Evolutionary conservation across 805 yeast species (phyloP), one percentile per base, ranked within the genome.

Genomic region (Candida taoyuanica): DNA sequence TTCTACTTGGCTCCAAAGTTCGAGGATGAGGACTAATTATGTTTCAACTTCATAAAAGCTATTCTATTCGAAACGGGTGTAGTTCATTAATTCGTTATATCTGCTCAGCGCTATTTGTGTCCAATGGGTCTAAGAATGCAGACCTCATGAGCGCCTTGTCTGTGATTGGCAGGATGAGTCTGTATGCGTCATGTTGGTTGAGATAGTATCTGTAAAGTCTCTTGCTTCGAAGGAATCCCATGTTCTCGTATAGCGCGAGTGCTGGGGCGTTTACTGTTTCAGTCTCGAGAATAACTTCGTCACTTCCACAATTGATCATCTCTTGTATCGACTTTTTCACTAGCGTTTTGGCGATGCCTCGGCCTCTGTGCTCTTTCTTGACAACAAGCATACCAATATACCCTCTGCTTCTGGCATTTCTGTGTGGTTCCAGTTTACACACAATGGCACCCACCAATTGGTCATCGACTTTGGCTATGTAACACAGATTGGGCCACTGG

Each of bases 1-100:
- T 93, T 85, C 76, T 93, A 85, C 76, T 75, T 93, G 63, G 98
- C 98, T 53, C 98, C 98, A 43, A 91, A 93, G 74, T 87, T 93
- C 61, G 96, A 85, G 49, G 98, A 89, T 48, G 95, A 85, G 48
- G 93, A 85, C 31, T 46, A 34, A 38, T 11, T 18, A 21, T 21
- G 7, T 21, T 12, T 21, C 11, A 11, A 25, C 28, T 25, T 25
- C 15, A 14, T 25, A 9, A 25, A 11, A 9, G 6, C 6, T 25
- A 8, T 21, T 21, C 12, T 21, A 21, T 21, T 21, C n/a, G n/a
- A n/a, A n/a, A n/a, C n/a, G n/a, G n/a, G n/a, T n/a, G n/a, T n/a
- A n/a, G n/a, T n/a, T n/a, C n/a, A n/a, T n/a, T n/a, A n/a, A n/a
- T n/a, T n/a, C n/a, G n/a, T n/a, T n/a, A n/a, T n/a, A n/a, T n/a